Base-by-base conservation (phyloP, 139 green algal species). In the Trebouxia sp. region DNA sequence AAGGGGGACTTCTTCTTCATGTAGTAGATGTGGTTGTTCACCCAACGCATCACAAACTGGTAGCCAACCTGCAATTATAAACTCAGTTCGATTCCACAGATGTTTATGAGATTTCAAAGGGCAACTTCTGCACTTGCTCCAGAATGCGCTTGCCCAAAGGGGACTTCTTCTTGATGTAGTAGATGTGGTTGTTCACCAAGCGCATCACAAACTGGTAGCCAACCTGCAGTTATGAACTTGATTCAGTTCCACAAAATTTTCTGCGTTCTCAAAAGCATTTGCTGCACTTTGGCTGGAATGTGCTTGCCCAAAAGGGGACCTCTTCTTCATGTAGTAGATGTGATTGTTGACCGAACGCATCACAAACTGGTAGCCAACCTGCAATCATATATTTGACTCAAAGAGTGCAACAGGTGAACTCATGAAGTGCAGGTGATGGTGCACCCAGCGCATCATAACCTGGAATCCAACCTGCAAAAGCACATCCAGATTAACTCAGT, bases 151-250 rank as follows among this genome's bases (percentile, higher is more conserved):
- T 32, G 6, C 65, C 78, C 66, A 85, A 51, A 8, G 48, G 28
- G 0, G 76, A 83, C 5, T 28, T 39, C 32, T 39, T 37, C 66
- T 85, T 65, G 28, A 83, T 48, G 62, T 62, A 76, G 47, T 83
- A 83, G 38, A 85, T 53, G 37, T 85, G 82, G 10, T 48, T n/a
- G 47, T 50, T 77, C 47, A 80, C 53, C 47, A 28, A 80, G 14
- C 43, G 72, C 56, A 77, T 78, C 1, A 80, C 67, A 65, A 85
- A 85, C 50, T 85, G 82, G 39, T 83, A 80, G 0, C 56, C 65
- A 38, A 78, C 6, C 62, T 72, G 35, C 35, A 41, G 15, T 30
- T 38, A 5, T 30, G 41, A 42, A 7, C n/a, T 67, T 67, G 56
- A n/a, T n/a, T n/a, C n/a, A n/a, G n/a, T n/a, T 76, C 24, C 11